Conservation (phyloP, 805 yeast species). For the Saccharomycopsis sp. region DNA sequence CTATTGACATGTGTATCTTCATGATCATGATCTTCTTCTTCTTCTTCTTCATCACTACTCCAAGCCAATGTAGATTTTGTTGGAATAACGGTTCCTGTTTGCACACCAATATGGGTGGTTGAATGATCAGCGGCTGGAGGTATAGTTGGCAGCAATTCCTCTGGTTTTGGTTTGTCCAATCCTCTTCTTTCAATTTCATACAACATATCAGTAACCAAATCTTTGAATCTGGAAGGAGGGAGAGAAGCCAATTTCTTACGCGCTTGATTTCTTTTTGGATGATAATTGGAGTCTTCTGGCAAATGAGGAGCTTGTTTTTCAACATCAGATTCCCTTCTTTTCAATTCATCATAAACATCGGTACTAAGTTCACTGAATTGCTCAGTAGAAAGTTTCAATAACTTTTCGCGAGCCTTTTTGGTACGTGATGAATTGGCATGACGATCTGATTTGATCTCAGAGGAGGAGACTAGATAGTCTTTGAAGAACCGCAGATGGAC, state of each 20-base stretch:
- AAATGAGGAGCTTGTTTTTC: slow-evolving; percentile 50
- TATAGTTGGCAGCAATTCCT: too few species aligned
- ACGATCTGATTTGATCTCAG: slow-evolving; percentile 16
- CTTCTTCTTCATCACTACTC: slow-evolving; percentile 78
- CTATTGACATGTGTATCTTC: not conserved
- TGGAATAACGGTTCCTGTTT: slow-evolving; percentile 68
- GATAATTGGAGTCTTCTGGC: slow-evolving; percentile 63
- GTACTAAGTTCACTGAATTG: slow-evolving; percentile 88
- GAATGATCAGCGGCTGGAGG: slow-evolving; percentile 1
- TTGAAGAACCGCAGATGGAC: slow-evolving; percentile 11
- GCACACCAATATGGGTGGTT: slow-evolving; percentile 33
- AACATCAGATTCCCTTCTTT: slow-evolving; percentile 49
- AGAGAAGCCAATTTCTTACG: slow-evolving; percentile 81
- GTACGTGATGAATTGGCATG: slow-evolving; percentile 37
- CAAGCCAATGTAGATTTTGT: slow-evolving; percentile 77
- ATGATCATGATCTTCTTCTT: slow-evolving; percentile 23
- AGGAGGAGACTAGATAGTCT: slow-evolving; percentile 9
- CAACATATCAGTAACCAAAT: slow-evolving; percentile 80
- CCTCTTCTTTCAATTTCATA: slow-evolving; percentile 77
- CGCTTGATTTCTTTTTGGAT: slow-evolving; percentile 92
- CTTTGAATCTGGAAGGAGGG: slow-evolving; percentile 75
- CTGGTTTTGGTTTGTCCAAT: slow-evolving; percentile 28
- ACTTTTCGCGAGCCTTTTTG: slow-evolving; percentile 74
- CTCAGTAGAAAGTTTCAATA: slow-evolving; percentile 64
- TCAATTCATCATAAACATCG: slow-evolving; percentile 88